Conservation (phyloP, 163 green algal genomes). For the Scenedesmus sp. region DNA sequence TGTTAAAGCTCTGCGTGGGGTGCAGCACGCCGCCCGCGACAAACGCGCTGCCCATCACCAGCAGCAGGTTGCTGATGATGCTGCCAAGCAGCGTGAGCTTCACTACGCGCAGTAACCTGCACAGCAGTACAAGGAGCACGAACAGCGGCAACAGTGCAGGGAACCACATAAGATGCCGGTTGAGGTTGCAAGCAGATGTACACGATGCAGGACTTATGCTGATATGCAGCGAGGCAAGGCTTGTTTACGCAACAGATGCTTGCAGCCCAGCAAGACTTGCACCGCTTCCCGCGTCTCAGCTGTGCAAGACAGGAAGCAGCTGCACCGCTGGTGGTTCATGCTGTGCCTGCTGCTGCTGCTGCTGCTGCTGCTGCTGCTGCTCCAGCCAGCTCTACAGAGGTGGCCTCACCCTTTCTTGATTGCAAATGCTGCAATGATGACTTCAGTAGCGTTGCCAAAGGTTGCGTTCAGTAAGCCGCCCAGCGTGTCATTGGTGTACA, state of each 20-base stretch:
- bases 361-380: background rate
- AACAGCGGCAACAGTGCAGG: background rate
- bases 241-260: too few relatives aligned
- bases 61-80: slow-evolving; percentile 84
- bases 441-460: slow-evolving; percentile 90
- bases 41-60: slow-evolving; percentile 89
- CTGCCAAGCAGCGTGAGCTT: slow-evolving; percentile 83
- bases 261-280: too few relatives aligned
- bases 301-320: background rate
- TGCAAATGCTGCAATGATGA: slow-evolving; percentile 81
- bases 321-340: background rate
- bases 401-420: slow-evolving; percentile 57
- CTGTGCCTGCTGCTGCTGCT: background rate
- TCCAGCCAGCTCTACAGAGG: background rate
- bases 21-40: slow-evolving; percentile 74
- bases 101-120: slow-evolving; percentile 77
- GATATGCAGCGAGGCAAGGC: background rate
- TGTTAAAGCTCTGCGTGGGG: slow-evolving; percentile 69
- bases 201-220: background rate
- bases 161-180: too few relatives aligned
- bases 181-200: background rate
- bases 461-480: slow-evolving; percentile 86
- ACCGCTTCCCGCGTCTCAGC: too few relatives aligned
- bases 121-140: background rate
- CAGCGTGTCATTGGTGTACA: slow-evolving; percentile 83